phyloP scores from a whole-genome alignment of 1,284 basidiomycete species.

The Spongiforma sp. region DNA sequence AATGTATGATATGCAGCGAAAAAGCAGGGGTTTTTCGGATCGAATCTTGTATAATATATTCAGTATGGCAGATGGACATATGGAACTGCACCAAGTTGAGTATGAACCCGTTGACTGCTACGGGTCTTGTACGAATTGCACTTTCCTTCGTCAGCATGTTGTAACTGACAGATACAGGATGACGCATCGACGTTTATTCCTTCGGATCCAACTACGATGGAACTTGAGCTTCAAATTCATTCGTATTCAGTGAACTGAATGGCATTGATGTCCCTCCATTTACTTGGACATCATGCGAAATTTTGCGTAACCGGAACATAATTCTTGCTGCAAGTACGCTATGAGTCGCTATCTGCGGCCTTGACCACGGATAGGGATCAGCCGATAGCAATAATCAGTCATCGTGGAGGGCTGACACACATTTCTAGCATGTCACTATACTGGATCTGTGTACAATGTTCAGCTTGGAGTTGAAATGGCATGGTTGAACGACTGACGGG shows the following conservation, averaged over 20 bases:
- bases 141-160: not conserved
- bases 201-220: not conserved
- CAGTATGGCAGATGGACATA: too few species aligned
- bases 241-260: not conserved
- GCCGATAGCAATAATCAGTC: not conserved
- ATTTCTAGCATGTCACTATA: not conserved
- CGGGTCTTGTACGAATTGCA: too few species aligned
- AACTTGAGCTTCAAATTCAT: not conserved
- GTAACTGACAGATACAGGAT: not conserved
- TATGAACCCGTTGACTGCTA: too few species aligned
- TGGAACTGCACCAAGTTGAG: too few species aligned
- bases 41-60: too few species aligned
- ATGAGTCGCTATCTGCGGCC: not conserved
- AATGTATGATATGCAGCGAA: too few species aligned
- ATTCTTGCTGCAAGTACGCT: slow-evolving; percentile 1
- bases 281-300: not conserved
- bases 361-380: not conserved
- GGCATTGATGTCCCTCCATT: not conserved
- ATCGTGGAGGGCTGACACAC: not conserved
- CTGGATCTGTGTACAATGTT: not conserved
- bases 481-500: not conserved
- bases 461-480: too few species aligned
- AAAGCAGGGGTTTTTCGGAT: too few species aligned
- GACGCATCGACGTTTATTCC: not conserved
- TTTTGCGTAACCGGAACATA: not conserved